Conservation (phyloP, 306 rosid genomes). For the Gillenia trifoliata region DNA sequence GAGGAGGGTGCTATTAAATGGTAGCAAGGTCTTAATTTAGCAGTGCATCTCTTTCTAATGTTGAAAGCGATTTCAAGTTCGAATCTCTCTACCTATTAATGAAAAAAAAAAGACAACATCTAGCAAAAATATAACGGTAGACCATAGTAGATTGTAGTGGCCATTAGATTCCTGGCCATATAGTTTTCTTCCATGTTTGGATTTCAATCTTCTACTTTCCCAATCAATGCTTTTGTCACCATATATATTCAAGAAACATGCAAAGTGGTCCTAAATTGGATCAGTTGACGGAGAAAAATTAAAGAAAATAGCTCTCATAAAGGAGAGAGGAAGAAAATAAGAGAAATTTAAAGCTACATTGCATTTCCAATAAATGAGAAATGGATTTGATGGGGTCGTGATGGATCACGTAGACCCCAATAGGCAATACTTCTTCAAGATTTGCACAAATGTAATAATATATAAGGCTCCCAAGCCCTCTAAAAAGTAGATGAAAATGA, state of each 20-base stretch:
- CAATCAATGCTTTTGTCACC: conserved; percentile 11
- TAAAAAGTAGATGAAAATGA: background rate
- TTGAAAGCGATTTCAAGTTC: no score
- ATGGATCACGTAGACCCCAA: conserved; percentile 6
- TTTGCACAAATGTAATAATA: background rate
- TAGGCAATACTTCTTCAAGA: background rate
- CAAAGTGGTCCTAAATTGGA: background rate
- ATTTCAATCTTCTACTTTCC: background rate
- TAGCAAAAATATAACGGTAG: background rate
- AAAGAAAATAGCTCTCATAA: background rate
- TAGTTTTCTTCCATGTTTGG: background rate
- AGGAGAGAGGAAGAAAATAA: background rate
- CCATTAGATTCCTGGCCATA: background rate
- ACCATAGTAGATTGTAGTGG: background rate
- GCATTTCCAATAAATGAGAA: background rate
- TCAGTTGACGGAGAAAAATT: background rate
- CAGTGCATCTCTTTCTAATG: no score
- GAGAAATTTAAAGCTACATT: background rate
- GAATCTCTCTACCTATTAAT: no score
- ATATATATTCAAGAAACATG: background rate
- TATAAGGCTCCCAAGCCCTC: background rate
- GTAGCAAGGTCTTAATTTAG: no score
- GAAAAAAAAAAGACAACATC: no score
- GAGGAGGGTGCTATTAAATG: background rate
- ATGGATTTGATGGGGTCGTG: conserved; percentile 5